These are phyloP conservation scores for Xylaria sp. DNA, from an alignment of 2,329 filamentous ascomycete genomes.

Conservation along the genomic window DNA sequence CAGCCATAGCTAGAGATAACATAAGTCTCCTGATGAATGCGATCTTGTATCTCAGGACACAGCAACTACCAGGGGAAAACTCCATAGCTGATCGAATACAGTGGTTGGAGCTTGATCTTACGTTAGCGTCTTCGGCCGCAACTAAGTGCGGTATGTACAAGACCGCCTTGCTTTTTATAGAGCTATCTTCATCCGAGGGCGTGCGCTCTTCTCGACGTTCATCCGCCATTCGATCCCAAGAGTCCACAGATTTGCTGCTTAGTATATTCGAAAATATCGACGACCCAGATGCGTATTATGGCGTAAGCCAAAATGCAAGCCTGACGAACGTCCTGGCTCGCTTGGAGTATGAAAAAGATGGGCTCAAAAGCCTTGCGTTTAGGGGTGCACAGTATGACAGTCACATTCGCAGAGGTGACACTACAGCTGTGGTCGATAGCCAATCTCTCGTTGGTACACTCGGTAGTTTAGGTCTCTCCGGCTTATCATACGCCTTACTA, in stretches of 20 bases:
- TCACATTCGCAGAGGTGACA: constrained; percentile 69
- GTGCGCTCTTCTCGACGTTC: constrained; percentile 68
- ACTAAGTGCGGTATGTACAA: constrained; percentile 83
- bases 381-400: constrained; percentile 91
- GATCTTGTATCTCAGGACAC: constrained; percentile 86
- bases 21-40: constrained; percentile 76
- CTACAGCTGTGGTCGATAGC: constrained; percentile 62
- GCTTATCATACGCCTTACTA: constrained; percentile 80
- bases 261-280: constrained; percentile 90
- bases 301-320: constrained; percentile 78
- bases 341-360: constrained; percentile 88
- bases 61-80: constrained; percentile 73
- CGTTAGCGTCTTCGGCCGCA: constrained; percentile 73
- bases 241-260: constrained; percentile 73
- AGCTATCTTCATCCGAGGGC: constrained; percentile 62
- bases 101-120: constrained; percentile 87
- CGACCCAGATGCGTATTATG: constrained; percentile 96
- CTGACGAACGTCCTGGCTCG: constrained; percentile 78
- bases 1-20: constrained; percentile 60
- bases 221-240: constrained; percentile 58
- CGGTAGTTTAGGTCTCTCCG: constrained; percentile 81
- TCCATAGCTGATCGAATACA: constrained; percentile 78
- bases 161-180: constrained; percentile 81
- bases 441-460: constrained; percentile 77
- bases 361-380: constrained; percentile 85